Base-by-base conservation (phyloP, 352 stramenopile genomes). In the Phytophthora boehmeriae region DNA sequence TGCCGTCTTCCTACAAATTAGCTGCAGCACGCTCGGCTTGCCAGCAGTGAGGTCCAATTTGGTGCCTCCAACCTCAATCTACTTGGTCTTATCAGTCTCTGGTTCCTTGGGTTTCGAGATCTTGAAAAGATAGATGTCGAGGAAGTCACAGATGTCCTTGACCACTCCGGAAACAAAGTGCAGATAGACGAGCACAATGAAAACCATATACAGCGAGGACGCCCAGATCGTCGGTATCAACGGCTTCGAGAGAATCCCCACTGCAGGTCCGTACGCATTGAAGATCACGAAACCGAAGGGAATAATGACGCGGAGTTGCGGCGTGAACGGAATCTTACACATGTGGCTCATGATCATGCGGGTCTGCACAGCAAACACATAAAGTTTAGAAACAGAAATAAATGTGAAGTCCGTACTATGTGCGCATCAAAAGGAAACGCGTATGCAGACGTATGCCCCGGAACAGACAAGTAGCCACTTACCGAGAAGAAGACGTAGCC, bases 341-440 rank as follows among this genome's bases (percentile, higher is more conserved):
- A 96, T 96, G 76, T 96, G 87, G 71, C 83, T 92, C 49, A 89
- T 74, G 64, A 94, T 96, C 87, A 96, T 96, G 63, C 85, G 85
- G 27, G 85, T 94, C 84, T 95, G 57, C 23, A 56, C 30, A 48
- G 9, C n/a, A 74, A 8, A 46, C 52, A 39, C n/a, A 43, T 25
- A 47, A 54, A 4, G 27, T 55, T 60, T 5, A 35, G 19, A 53
- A 4, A 72, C 23, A 57, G 34, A 36, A 22, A 14, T 25, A n/a
- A 52, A 19, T n/a, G n/a, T n/a, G n/a, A n/a, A n/a, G n/a, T n/a
- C n/a, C n/a, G n/a, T n/a, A n/a, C n/a, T n/a, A n/a, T n/a, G n/a
- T n/a, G n/a, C n/a, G n/a, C n/a, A n/a, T n/a, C n/a, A n/a, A n/a
- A n/a, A n/a, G n/a, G n/a, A n/a, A n/a, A n/a, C n/a, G n/a, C n/a